Conservation (phyloP, 2,329 filamentous ascomycete species). For the Fusarium proliferatum region DNA sequence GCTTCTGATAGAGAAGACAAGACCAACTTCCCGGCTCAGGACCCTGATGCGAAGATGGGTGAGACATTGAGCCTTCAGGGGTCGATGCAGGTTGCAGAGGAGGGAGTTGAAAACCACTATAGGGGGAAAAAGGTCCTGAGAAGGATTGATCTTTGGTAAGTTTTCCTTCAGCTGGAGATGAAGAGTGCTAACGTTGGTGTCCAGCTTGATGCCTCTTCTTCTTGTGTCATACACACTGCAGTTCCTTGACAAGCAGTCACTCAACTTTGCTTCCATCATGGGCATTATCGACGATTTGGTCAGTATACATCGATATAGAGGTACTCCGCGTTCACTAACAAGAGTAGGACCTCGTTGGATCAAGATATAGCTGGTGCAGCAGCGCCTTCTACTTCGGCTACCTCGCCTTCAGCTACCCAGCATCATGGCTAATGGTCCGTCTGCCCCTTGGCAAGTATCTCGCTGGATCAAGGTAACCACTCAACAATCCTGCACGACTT, state of each 20-base stretch:
- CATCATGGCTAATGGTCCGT: slow-evolving; percentile 38
- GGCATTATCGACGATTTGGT: slow-evolving; percentile 39
- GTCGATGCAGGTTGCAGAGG: slow-evolving; percentile 18
- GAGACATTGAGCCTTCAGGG: slow-evolving; percentile 26
- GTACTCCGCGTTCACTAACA: neutral
- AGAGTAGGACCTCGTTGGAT: slow-evolving; percentile 21
- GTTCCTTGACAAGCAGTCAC: slow-evolving; percentile 41
- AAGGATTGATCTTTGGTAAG: slow-evolving; percentile 36
- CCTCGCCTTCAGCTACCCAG: slow-evolving; percentile 39
- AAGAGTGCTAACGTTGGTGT: neutral
- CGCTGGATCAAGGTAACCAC: slow-evolving; percentile 23
- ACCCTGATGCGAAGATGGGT: slow-evolving; percentile 22
- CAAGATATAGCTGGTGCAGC: slow-evolving; percentile 37
- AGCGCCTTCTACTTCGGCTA: slow-evolving; percentile 41
- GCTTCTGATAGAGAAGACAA: slow-evolving; percentile 22
- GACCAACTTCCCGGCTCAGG: neutral
- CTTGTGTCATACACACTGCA: slow-evolving; percentile 40
- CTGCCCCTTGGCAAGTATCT: slow-evolving; percentile 36
- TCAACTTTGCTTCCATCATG: slow-evolving; percentile 42
- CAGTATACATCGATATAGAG: fast-evolving
- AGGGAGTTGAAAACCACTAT: neutral
- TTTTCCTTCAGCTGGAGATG: fast-evolving
- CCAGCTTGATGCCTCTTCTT: slow-evolving; percentile 32
- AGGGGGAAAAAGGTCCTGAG: neutral
- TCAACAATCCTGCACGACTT: fast-evolving